These are phyloP conservation scores for Aspergillus bertholletiae DNA, from an alignment of 495 filamentous ascomycete species.

Conservation along the genomic window DNA sequence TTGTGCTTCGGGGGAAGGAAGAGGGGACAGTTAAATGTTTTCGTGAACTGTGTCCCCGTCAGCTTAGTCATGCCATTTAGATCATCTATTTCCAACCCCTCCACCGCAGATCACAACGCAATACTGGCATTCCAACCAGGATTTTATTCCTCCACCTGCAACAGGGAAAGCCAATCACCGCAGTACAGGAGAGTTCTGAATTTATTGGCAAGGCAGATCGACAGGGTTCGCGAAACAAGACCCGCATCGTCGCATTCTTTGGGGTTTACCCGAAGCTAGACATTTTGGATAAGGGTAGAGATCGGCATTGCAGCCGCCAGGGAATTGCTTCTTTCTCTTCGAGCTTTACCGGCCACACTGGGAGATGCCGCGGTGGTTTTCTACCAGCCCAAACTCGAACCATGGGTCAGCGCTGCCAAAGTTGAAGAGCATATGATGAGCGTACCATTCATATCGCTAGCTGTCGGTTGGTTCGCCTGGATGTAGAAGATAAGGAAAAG, in stretches of 20 bases:
- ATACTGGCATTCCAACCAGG: not conserved
- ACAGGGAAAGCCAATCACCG: not conserved
- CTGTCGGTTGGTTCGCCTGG: not conserved
- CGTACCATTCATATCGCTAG: not conserved
- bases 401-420: no score
- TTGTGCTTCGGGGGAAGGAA: not conserved
- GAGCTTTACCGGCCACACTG: not conserved
- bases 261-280: not conserved
- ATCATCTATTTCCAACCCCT: not conserved
- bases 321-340: not conserved
- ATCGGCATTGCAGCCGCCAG: not conserved
- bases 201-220: not conserved
- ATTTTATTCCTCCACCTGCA: constrained; percentile 1
- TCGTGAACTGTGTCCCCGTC: not conserved
- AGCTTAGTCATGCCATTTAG: constrained; percentile 1
- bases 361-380: not conserved
- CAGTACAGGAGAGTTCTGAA: not conserved
- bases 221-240: not conserved
- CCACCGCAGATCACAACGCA: constrained; percentile 2
- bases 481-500: not conserved
- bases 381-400: no score
- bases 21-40: not conserved
- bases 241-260: not conserved
- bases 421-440: no score
- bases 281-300: not conserved